Conservation (phyloP, 2,329 filamentous ascomycete species). For the Nannizziopsis barbatae region DNA sequence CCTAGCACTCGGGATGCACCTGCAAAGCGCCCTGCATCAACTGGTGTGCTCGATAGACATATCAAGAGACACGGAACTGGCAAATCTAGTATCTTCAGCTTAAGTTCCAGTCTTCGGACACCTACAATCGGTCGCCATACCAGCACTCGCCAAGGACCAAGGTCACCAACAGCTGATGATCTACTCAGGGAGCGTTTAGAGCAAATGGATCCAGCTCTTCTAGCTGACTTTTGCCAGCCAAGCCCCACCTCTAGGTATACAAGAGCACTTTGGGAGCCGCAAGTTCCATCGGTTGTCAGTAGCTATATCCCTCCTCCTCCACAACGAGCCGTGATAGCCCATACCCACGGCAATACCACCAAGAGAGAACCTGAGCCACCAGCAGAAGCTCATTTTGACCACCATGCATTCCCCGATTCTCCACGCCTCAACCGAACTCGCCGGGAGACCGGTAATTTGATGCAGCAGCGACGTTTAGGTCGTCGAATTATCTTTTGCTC, state of each 20-base stretch:
- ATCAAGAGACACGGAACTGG: slow-evolving; percentile 2
- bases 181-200: slow-evolving; percentile 12
- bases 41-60: slow-evolving; percentile 1
- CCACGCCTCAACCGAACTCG: slow-evolving; percentile 13
- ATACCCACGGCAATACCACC: neutral
- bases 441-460: neutral
- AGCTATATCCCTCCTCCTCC: neutral
- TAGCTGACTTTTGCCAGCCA: slow-evolving; percentile 11
- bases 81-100: slow-evolving; percentile 4
- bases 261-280: neutral
- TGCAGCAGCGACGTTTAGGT: slow-evolving; percentile 13
- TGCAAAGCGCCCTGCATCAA: neutral
- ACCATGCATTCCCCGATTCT: slow-evolving; percentile 14
- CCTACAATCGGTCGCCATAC: slow-evolving; percentile 8
- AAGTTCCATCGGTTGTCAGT: neutral
- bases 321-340: neutral
- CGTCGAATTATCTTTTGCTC: slow-evolving; percentile 12
- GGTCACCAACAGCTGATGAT: slow-evolving; percentile 8
- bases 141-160: slow-evolving; percentile 9
- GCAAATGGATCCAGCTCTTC: slow-evolving; percentile 11
- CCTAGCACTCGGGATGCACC: neutral
- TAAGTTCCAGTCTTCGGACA: slow-evolving; percentile 2
- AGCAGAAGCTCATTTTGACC: slow-evolving; percentile 11
- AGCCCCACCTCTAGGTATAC: neutral
- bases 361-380: slow-evolving; percentile 10